phyloP scores from a whole-genome alignment of 805 yeast genomes.

The Hanseniaspora pseudoguilliermondii region DNA sequence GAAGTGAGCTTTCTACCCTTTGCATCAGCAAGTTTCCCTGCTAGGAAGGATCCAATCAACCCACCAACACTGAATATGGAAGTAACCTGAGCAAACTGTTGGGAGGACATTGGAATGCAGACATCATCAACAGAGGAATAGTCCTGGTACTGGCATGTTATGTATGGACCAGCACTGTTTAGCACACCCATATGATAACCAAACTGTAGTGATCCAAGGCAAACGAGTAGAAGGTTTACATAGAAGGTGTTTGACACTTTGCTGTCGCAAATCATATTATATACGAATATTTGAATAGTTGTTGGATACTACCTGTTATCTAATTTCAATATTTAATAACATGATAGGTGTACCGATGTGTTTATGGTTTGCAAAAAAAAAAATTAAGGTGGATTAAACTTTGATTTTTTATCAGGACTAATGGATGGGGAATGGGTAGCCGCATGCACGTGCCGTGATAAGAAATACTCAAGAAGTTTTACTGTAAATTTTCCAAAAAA shows the following conservation, averaged over 20 bases:
- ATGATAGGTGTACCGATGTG: no score
- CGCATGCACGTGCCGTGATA: neutral
- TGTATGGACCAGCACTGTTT: conserved; percentile 70
- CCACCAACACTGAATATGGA: conserved; percentile 80
- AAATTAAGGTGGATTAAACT: no score
- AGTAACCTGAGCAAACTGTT: conserved; percentile 59
- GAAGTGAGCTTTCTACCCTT: conserved; percentile 51
- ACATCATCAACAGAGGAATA: conserved; percentile 24
- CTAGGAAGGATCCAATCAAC: conserved; percentile 54
- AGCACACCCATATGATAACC: conserved; percentile 93
- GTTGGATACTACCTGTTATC: no score
- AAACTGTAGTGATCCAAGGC: conserved; percentile 73
- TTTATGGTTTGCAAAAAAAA: no score
- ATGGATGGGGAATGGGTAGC: neutral
- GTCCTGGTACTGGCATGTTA: conserved; percentile 39
- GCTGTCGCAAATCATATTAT: conserved; percentile 18
- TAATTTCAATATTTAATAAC: no score
- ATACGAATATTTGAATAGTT: neutral
- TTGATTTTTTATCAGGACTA: no score
- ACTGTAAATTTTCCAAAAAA: neutral
- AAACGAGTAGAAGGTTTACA: conserved; percentile 41
- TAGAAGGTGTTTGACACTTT: conserved; percentile 24
- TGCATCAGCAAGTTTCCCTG: conserved; percentile 52
- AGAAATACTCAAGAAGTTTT: no score
- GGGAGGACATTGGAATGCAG: conserved; percentile 47